Evolutionary conservation across 495 filamentous ascomycete species (phyloP), one percentile per base, ranked within the genome.

Genomic region (Tuber borchii): DNA sequence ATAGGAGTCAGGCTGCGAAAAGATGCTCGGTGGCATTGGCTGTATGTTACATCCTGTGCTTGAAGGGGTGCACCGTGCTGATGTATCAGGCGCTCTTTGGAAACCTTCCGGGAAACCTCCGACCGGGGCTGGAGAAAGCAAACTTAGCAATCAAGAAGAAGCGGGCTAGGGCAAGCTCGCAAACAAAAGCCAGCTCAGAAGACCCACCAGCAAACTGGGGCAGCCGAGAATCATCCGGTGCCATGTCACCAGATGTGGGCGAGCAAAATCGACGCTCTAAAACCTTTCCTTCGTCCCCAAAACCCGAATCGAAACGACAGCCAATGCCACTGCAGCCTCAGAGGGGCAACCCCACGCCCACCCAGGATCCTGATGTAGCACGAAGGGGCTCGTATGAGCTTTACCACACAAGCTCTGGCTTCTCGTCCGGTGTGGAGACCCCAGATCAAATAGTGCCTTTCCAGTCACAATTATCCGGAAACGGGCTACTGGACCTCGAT

Each of bases 1-100:
- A 92, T 82, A 91, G 91, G 79, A 97, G 94, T 78, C 85, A 95
- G 85, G 94, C 95, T 42, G 95, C 95, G 14, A 93, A 97, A 80
- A 86, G 93, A 40, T 95, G 95, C 78, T 92, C 92, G 0, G 87
- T 86, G 75, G 90, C 90, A 48, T 87, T 99, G 68, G 88, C 87
- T 75, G 93, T 94, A 87, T 78, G 87, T 84, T 51, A 82, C 81
- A 74, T 43, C 39, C 71, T 10, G 31, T 76, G 61, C 45, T 77
- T 14, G 20, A 71, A 42, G 61, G 16, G 42, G 46, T 45, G 31
- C 75, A 44, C 16, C 48, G 51, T 79, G 70, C 77, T 86, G 45
- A 86, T 75, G 17, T 73, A 61, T 77, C 56, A 93, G 91, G 86
- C 86, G 74, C 86, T 97, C 6, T 97, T 97, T 82, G 93, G 95